Evolutionary conservation across 2,329 filamentous ascomycete genomes (phyloP), one percentile per base, ranked within the genome.

Genomic region (Colletotrichum caudatum): DNA sequence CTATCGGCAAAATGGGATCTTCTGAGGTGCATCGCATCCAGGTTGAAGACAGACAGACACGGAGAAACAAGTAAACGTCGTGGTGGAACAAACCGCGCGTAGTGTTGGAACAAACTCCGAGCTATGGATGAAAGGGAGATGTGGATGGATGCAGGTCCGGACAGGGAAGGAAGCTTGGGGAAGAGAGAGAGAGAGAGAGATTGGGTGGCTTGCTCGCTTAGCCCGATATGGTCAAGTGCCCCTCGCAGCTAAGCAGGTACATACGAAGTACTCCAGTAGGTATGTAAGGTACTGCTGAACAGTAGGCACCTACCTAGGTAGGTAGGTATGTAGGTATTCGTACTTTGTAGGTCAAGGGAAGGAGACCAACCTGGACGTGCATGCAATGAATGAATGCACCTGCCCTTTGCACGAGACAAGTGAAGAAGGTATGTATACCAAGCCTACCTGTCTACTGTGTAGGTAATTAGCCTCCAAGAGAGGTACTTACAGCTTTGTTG

Each of bases 1-100:
- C 44, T 71, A 66, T 71, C 48, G 64, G 64, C 68, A 62, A 48
- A 59, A 61, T 20, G 48, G 54, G 56, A 66, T 66, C 44, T 69
- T 57, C 53, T 16, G 29, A 50, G 50, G 26, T 26, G 29, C 35
- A 50, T 41, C 5, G 29, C 35, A 50, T 41, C 5, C 39, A 20
- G 9, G 44, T 69, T 44, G 59, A 71, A 71, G 64, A 63, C 41
- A 7, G 64, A 63, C 41, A 7, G 64, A 59, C 50, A 58, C 59
- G 58, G 46, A 71, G 46, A 71, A 71, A 58, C 60, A 71, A 71
- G 56, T 44, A 63, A 71, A 37, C 33, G 9, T 57, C 26, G 51
- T 29, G 11, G 20, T 57, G 35, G 54, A 41, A 18, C 54, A 58
- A 35, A 41, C n/a, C 29, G 5, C 20, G 44, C 18, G 20, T 23